Base-by-base conservation (phyloP, 352 stramenopile genomes). In the Globisporangium canariense region DNA sequence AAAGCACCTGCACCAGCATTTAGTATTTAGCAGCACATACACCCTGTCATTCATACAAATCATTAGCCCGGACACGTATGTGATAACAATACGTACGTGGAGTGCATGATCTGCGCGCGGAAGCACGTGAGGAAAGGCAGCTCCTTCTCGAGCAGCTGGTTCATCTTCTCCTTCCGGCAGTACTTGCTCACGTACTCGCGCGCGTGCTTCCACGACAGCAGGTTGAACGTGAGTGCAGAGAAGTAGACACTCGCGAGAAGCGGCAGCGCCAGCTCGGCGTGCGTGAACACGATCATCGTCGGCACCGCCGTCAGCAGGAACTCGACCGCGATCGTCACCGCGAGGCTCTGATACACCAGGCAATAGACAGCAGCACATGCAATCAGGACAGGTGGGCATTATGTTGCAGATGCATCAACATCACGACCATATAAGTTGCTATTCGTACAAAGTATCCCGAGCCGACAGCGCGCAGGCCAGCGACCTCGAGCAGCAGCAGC, bases 151-250 rank as follows among this genome's bases (percentile, higher is more conserved):
- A 91, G 72, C 36, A 95, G 51, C 43, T 89, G 74, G 53, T 81
- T 87, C 78, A 93, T 88, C 59, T 89, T 93, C 58, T 92, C 80
- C 69, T 93, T 93, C 65, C 81, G 79, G 63, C 77, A 92, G 66
- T 88, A 71, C 66, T 94, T 93, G 66, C 78, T 73, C 54, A 90
- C 76, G 57, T 69, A 83, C 43, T 90, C 86, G n/a, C 76, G 81
- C 51, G 86, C 82, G 62, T 94, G 83, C 60, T 75, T 82, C 74
- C 82, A 83, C 34, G 82, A 91, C n/a, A 93, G 58, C 7, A 68
- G 53, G 41, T 84, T 86, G 14, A 91, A 62, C 52, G 84, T 65
- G 25, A 65, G 64, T 0, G 84, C 80, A 1, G 81, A 66, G 18
- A 71, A 69, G 57, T 93, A 93, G 2, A 91, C 75, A 43, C 66